Percentiles rank a stretch among this genome's conserved stretches.
Conservation (phyloP, 2,329 filamentous ascomycete genomes). For the Pyricularia sp. region DNA sequence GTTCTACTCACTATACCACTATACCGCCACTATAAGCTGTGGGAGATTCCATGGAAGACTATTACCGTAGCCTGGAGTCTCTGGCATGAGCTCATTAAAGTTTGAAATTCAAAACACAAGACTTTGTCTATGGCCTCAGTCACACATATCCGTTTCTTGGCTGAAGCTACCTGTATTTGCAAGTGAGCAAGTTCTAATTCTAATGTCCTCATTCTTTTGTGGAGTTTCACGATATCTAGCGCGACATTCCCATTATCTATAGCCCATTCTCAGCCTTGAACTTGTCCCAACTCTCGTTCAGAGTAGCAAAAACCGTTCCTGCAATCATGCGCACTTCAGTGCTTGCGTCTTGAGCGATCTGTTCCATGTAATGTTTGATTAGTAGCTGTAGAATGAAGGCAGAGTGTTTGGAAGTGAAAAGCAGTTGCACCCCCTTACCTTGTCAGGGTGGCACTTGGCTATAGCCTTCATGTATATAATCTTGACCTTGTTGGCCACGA, state of each 20-base stretch:
- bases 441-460: conserved; percentile 95
- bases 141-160: neutral
- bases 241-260: conserved; percentile 16
- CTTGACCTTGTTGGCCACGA: conserved; percentile 92
- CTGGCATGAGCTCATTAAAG: neutral
- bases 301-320: conserved; percentile 50
- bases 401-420: neutral
- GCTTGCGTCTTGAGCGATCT: conserved; percentile 51
- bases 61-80: neutral
- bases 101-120: neutral
- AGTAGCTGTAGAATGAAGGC: neutral
- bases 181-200: neutral
- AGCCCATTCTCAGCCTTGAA: conserved; percentile 58
- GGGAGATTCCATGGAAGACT: neutral
- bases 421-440: conserved; percentile 46
- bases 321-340: conserved; percentile 56
- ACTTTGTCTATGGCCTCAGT: neutral
- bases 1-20: neutral
- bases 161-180: neutral
- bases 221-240: neutral
- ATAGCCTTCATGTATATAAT: conserved; percentile 98
- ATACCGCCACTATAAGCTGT: neutral
- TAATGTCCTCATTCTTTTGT: neutral
- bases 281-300: conserved; percentile 63
- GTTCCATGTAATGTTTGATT: neutral